Base-by-base conservation (phyloP, 768 basidiomycete genomes). In the Multifurca ochricompacta region DNA sequence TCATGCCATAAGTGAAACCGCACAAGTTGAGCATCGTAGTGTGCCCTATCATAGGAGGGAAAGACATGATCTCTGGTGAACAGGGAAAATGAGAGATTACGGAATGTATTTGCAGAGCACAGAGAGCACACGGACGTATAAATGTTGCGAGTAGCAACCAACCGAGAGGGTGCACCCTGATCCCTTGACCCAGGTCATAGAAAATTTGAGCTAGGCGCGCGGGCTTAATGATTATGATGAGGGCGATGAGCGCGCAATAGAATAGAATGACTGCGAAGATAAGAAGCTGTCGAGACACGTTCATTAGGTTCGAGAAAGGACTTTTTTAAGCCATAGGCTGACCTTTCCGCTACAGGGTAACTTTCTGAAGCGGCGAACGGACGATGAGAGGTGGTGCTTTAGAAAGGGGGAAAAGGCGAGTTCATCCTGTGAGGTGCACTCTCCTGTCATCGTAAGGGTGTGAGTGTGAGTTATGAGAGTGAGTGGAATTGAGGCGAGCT, bases 1-100 rank as follows among this genome's bases (percentile, higher is more conserved):
- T 76, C 71, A 88, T 75, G 41, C 91, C 90, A 62, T 87, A 92
- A 1, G 87, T 84, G 67, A 91, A 92, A 1, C 91, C 91, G 62
- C 82, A 84, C 7, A 93, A 65, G 11, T 83, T 81, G 27, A 80
- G 62, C 37, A 70, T 68, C 0, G 85, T 85, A 0, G 83, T 83
- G 66, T 85, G 82, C 1, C 87, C 87, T 50, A 84, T 72, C 57
- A 81, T 65, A 14, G 79, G 85, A 18, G 79, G 83, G 60, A 82
- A 78, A 13, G 77, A 81, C 28, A 75, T 70, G 19, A 74, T 56
- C 18, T 76, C 78, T 79, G 62, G 10, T 7, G 8, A 49, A 32
- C 3, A 14, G 7, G 4, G n/a, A 28, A 25, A 25, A 52, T 32
- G 53, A 32, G 32, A 27, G 48, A 14, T 11, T 21, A 23, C 18